Evolutionary conservation across 495 filamentous ascomycete species (phyloP).

Genomic region (Patellaria atrata): DNA sequence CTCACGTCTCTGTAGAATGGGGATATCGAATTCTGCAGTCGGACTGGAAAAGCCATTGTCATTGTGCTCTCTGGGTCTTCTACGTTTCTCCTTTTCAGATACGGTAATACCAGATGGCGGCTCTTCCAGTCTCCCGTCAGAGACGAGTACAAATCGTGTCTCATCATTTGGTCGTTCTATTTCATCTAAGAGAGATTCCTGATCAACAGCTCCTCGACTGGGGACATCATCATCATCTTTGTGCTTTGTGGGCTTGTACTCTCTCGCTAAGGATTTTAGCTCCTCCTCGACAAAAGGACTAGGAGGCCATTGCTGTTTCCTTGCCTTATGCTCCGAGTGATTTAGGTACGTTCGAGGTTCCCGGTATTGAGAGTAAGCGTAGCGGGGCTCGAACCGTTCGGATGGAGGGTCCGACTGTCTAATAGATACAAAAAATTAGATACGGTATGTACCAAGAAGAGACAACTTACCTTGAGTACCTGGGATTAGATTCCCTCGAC

Average conservation of each 20-base stretch:
- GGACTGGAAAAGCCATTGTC: slow-evolving; percentile 11
- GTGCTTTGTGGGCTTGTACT: slow-evolving; percentile 11
- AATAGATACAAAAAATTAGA: too few relatives aligned
- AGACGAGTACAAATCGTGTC: slow-evolving; percentile 20
- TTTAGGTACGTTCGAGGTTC: too few relatives aligned
- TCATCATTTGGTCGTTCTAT: slow-evolving; percentile 19
- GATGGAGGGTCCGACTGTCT: too few relatives aligned
- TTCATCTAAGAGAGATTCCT: slow-evolving; percentile 27
- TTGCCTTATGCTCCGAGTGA: too few relatives aligned
- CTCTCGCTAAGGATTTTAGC: slow-evolving; percentile 21
- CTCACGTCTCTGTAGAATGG: slow-evolving; percentile 18
- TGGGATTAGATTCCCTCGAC: too few relatives aligned
- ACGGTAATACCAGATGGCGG: not conserved
- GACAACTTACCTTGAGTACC: too few relatives aligned
- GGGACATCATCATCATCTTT: slow-evolving; percentile 10
- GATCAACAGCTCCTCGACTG: slow-evolving; percentile 26
- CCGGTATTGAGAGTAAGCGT: too few relatives aligned
- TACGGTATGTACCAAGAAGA: too few relatives aligned
- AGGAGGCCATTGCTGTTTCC: slow-evolving; percentile 23
- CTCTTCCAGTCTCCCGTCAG: not conserved
- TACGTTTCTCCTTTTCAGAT: slow-evolving; percentile 7
- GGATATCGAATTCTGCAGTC: slow-evolving; percentile 20
- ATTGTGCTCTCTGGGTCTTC: too few relatives aligned
- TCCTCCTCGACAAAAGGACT: slow-evolving; percentile 27
- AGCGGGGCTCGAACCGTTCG: too few relatives aligned